Base-by-base conservation (phyloP, 2,329 filamentous ascomycete genomes). In the Claviceps purpurea region DNA sequence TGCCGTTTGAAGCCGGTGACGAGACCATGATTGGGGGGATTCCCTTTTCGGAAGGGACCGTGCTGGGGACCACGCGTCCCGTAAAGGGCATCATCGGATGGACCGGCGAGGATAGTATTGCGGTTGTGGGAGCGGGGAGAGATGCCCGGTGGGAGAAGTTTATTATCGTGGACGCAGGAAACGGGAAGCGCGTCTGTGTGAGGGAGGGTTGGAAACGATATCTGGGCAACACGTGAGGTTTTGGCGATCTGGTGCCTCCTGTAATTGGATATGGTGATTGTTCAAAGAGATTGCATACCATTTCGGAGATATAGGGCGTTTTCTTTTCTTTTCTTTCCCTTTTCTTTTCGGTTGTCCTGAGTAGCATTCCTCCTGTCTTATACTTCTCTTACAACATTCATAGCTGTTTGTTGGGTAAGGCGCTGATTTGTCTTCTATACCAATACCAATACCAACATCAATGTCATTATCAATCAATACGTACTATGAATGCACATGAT, bases 111-210 rank as follows among this genome's bases (percentile, higher is more conserved):
- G 73, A 80, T 22, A 86, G 78, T 16, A 70, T 95, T 11, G 70
- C 90, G 1, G 82, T 95, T 1, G 73, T 95, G 49, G 86, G 89
- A 3, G 86, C 87, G 1, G 89, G 89, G 0, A 76, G 78, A 54
- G 87, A 93, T 63, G 85, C 85, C 16, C 76, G 86, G 49, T 96
- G 90, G 89, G 89, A 96, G 70, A 89, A 85, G 55, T 95, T 95
- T 60, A 73, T 83, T 20, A 72, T 94, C 50, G 75, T 75, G n/a
- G 76, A 84, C 52, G 78, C 77, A 14, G 77, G 83, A 22, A 81
- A 86, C 56, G 86, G 87, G 10, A 81, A 78, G 57, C 75, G 82
- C 45, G 72, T 79, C 50, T 79, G 86, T 56, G 70, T 81, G 34
- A 76, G 86, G 56, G 84, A 90, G 61, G 87, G 86, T 2, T 94